A percentile compares a stretch with the other conserved stretches of the same genome.
phyloP scores from a whole-genome alignment of 2,329 filamentous ascomycete genomes.

The Knufia fluminis region DNA sequence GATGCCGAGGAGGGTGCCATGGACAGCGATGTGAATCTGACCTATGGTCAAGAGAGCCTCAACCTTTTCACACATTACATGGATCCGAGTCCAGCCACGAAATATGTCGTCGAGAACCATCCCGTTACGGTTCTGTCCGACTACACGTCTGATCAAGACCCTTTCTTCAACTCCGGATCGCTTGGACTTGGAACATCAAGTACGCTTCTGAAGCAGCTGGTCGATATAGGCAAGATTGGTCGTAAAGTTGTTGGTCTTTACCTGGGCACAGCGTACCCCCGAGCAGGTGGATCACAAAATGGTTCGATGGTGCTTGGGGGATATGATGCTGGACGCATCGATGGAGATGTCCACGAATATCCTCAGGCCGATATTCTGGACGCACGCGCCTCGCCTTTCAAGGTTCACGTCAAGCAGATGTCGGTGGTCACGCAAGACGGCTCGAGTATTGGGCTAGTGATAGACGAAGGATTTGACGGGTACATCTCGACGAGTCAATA shows the following conservation, averaged over 20 bases:
- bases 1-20: constrained; percentile 31
- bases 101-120: constrained; percentile 14
- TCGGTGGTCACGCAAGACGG: constrained; percentile 25
- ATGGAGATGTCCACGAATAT: constrained; percentile 26
- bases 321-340: constrained; percentile 36
- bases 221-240: constrained; percentile 28
- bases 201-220: constrained; percentile 32
- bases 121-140: constrained; percentile 19
- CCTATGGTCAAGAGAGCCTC: constrained; percentile 24
- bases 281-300: constrained; percentile 33
- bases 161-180: constrained; percentile 21
- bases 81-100: constrained; percentile 18
- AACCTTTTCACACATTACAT: constrained; percentile 22
- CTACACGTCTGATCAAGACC: constrained; percentile 13
- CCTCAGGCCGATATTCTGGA: constrained; percentile 14
- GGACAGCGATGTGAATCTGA: constrained; percentile 27
- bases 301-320: constrained; percentile 38
- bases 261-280: constrained; percentile 33
- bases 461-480: constrained; percentile 30
- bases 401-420: constrained; percentile 33
- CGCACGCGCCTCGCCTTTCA: constrained; percentile 31
- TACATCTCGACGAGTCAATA: constrained; percentile 36
- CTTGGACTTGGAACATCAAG: constrained; percentile 34
- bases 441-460: constrained; percentile 18
- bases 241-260: constrained; percentile 36